phyloP scores from a whole-genome alignment of 2,329 filamentous ascomycete species.

The Hymenoscyphus fraxineus region DNA sequence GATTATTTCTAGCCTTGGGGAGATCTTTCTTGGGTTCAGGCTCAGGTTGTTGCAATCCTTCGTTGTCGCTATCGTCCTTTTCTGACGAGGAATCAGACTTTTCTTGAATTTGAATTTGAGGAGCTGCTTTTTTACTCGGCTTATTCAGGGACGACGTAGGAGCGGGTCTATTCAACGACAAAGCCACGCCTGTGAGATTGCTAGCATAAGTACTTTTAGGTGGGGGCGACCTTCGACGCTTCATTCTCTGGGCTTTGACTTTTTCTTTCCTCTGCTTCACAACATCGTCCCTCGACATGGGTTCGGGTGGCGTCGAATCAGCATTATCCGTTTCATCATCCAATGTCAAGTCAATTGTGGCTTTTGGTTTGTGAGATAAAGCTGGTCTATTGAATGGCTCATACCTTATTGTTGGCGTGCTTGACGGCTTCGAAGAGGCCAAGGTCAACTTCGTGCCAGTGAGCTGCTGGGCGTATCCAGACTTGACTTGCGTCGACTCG shows the following conservation, averaged over 20 bases:
- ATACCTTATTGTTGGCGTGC: constrained; percentile 26
- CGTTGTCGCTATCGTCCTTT: neutral
- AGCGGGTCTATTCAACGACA: constrained; percentile 22
- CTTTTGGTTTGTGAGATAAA: constrained; percentile 5
- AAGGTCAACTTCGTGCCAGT: constrained; percentile 47
- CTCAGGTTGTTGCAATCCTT: neutral
- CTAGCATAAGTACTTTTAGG: constrained; percentile 29
- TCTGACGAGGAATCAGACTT: constrained; percentile 6
- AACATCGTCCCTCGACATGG: neutral
- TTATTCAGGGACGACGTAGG: neutral
- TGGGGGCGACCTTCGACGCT: constrained; percentile 17
- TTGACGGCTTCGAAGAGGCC: constrained; percentile 33
- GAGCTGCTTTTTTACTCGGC: neutral
- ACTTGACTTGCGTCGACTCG: constrained; percentile 41
- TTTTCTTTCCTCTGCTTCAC: constrained; percentile 8
- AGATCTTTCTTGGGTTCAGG: neutral
- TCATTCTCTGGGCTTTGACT: constrained; percentile 13
- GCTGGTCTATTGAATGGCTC: constrained; percentile 21
- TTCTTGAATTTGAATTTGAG: neutral
- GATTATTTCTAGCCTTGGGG: neutral
- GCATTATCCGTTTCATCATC: constrained; percentile 20
- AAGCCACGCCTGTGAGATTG: constrained; percentile 28
- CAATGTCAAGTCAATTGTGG: constrained; percentile 29
- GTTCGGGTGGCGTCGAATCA: neutral
- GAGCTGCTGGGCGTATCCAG: constrained; percentile 48